A percentile compares a stretch with the other conserved stretches of the same genome.
Evolutionary conservation across 768 basidiomycete species (phyloP).

Genomic region (Collybiopsis confluens): DNA sequence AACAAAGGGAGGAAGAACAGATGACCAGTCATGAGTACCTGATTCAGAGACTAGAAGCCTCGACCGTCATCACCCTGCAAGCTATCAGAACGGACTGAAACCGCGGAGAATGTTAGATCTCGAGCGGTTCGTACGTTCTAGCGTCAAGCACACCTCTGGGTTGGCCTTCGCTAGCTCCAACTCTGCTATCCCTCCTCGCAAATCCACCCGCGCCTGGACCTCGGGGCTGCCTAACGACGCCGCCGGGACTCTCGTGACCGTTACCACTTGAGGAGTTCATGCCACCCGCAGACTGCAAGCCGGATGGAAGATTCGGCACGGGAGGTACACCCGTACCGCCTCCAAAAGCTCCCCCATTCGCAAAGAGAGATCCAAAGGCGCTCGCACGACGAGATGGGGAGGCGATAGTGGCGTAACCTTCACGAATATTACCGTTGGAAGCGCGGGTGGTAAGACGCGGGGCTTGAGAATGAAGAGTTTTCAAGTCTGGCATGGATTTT

Average conservation of each 20-base stretch:
- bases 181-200: constrained; percentile 57
- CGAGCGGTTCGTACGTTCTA: constrained; percentile 82
- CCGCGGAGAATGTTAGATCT: constrained; percentile 50
- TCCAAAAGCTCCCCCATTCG: constrained; percentile 42
- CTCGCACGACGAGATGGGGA: constrained; percentile 77
- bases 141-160: constrained; percentile 74
- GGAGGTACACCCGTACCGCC: constrained; percentile 58
- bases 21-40: not conserved
- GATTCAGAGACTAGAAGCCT: constrained; percentile 24
- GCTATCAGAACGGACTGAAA: constrained; percentile 39
- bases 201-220: constrained; percentile 81
- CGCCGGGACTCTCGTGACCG: constrained; percentile 35
- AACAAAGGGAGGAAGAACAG: not conserved
- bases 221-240: constrained; percentile 81
- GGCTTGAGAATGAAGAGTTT: constrained; percentile 74
- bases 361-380: constrained; percentile 69
- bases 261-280: constrained; percentile 35
- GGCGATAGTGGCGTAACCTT: constrained; percentile 83
- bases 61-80: constrained; percentile 42
- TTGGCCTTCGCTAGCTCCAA: constrained; percentile 41
- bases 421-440: constrained; percentile 85
- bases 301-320: constrained; percentile 70
- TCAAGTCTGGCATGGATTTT: constrained; percentile 99
- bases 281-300: constrained; percentile 38
- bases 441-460: constrained; percentile 76